Evolutionary conservation across 2,329 filamentous ascomycete genomes (phyloP).

Genomic region (Simplicillium sp.): DNA sequence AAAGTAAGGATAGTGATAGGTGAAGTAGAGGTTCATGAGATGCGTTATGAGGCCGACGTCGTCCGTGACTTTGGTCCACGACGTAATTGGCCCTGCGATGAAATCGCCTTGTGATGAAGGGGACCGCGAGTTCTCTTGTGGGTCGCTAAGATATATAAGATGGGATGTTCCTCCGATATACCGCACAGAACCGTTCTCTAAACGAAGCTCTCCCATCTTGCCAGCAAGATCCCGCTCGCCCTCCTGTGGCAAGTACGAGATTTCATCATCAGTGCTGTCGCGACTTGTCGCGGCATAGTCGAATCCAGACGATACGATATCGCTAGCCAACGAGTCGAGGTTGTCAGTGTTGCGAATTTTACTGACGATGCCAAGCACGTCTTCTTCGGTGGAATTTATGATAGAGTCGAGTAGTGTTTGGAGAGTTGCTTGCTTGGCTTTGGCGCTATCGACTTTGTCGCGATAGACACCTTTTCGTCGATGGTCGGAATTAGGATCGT

Average conservation of each 20-base stretch:
- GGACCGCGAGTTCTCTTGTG: constrained; percentile 29
- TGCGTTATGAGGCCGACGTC: constrained; percentile 74
- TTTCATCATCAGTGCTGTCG: constrained; percentile 27
- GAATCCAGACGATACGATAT: constrained; percentile 28
- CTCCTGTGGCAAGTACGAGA: constrained; percentile 31
- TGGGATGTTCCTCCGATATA: constrained; percentile 95
- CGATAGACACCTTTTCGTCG: constrained; percentile 95
- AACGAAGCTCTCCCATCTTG: constrained; percentile 83
- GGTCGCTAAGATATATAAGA: constrained; percentile 61
- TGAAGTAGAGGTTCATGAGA: constrained; percentile 95
- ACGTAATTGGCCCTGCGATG: constrained; percentile 54
- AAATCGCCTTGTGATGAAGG: constrained; percentile 43
- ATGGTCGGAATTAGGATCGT: constrained; percentile 94
- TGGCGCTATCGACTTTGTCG: constrained; percentile 81
- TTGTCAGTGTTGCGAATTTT: constrained; percentile 81
- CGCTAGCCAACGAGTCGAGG: constrained; percentile 45
- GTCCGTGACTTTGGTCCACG: constrained; percentile 80
- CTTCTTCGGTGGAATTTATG: constrained; percentile 80
- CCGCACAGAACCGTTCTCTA: constrained; percentile 79
- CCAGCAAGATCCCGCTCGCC: constrained; percentile 76
- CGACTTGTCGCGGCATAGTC: constrained; percentile 12
- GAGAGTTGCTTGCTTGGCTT: constrained; percentile 77
- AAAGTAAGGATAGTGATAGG: constrained; percentile 96
- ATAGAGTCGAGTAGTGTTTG: constrained; percentile 92
- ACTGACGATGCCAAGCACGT: constrained; percentile 70